Conservation (phyloP, 306 rosid genomes). For the Senna tora region DNA sequence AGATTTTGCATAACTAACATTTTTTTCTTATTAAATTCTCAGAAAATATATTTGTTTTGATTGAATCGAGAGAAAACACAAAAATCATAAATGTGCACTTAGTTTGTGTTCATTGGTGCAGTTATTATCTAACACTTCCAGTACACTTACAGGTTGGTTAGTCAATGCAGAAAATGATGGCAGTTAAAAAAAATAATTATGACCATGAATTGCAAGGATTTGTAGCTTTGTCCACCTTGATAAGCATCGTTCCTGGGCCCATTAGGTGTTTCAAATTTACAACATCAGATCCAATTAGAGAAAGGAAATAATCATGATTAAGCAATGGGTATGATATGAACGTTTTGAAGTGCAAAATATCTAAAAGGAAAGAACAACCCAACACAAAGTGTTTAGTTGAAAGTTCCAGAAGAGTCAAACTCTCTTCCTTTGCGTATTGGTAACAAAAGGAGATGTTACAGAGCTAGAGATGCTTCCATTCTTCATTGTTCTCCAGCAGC, state of each 20-base stretch:
- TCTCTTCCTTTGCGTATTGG: not conserved
- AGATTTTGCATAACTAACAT: not conserved
- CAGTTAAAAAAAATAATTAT: not conserved
- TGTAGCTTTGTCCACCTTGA: slow-evolving; percentile 12
- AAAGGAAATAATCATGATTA: not conserved
- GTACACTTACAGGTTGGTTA: slow-evolving; percentile 13
- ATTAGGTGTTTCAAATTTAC: not conserved
- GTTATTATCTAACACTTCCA: not conserved
- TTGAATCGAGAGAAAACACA: not conserved
- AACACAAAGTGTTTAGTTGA: not conserved
- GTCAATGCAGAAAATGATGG: slow-evolving; percentile 1
- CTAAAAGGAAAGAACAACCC: not conserved
- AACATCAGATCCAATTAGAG: not conserved
- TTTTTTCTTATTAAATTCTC: not conserved
- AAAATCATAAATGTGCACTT: not conserved
- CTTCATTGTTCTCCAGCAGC: slow-evolving; percentile 6
- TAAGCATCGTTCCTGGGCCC: not conserved
- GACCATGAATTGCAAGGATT: not conserved
- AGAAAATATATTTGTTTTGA: not conserved
- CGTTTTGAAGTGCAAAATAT: not conserved
- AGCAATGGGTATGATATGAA: slow-evolving; percentile 1
- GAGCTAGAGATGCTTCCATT: not conserved
- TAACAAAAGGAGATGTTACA: not conserved
- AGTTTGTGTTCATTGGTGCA: not conserved
- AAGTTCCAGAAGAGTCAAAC: not conserved